Evolutionary conservation across 805 yeast genomes (phyloP), one percentile per base, ranked within the genome.

Genomic region (Jamesozyma rosinii): DNA sequence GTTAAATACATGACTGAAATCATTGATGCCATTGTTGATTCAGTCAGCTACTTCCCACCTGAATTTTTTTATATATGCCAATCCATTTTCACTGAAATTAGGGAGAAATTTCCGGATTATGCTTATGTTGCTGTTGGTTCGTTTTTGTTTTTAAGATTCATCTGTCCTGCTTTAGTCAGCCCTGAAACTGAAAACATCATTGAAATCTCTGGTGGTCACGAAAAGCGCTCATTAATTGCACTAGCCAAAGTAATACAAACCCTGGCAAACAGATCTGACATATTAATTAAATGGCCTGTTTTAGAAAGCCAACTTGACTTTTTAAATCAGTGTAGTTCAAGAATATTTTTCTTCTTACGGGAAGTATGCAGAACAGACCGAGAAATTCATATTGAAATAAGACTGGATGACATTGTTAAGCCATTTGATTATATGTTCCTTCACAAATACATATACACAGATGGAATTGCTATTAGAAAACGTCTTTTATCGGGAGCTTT

Each of bases 91-190:
- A 58, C 65, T 33, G 67, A 80, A 43, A 78, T 85, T 42, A 65
- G 71, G 24, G 62, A 64, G n/a, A 77, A 76, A 50, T 82, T 82
- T 51, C 84, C 83, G 0, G 79, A 75, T 33, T 82, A 81, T 33
- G 73, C 81, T 37, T 68, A 74, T 32, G 69, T 79, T 33, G 87
- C 94, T 1, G 82, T 87, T 22, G 95, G 96, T 0, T 88, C 95
- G 0, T 90, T 84, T 58, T 68, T 90, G 43, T 89, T 90, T 55
- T 68, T 90, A 51, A 67, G 95, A 44, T 77, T 82, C 48, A 72
- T 83, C 47, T 83, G 94, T 58, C 97, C 97, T 11, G 95, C 95
- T 0, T 79, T 89, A 52, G 89, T 89, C 13, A 79, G 87, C 29
- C 97, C 97, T 0, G 95, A 85, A 44, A 46, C 68, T 15, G 70